Evolutionary conservation across 1,284 basidiomycete species (phyloP), one percentile per base, ranked within the genome.

Genomic region (Boletellus dicymbophilus): DNA sequence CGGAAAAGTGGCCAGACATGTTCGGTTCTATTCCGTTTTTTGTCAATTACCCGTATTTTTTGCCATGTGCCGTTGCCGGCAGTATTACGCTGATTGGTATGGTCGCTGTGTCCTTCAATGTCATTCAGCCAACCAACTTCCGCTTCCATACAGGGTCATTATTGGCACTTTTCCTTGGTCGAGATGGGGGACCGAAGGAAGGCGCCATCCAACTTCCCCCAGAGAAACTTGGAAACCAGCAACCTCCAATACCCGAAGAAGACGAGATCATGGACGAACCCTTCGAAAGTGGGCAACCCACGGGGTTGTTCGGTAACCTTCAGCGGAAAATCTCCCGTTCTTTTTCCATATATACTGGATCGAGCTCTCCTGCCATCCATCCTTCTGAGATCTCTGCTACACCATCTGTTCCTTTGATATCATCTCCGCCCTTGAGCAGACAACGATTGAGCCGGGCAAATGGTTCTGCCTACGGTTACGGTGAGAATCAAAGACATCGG

Each of bases 121-220:
- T 46, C 22, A 1, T 33, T 11, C 53, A 23, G 47, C 37, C 38
- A 38, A 31, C 54, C 54, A 26, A 48, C 25, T 20, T n/a, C n/a
- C n/a, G n/a, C n/a, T n/a, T n/a, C 26, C 9, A 3, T 34, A 27
- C 27, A 78, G 96, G 95, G 15, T 88, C 94, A 1, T 64, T 97
- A 42, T 76, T 99, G 23, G 85, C 88, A 1, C 84, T 95, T 52
- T 97, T 98, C 75, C 82, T 99, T 40, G 90, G 86, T 16, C 86
- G 81, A 56, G 94, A 99, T 65, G 95, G 93, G 49, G 94, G 95
- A 25, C 89, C 93, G 21, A 81, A 90, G 33, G 82, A 88, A 53
- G 93, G 93, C 10, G 80, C 84, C 1, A 95, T 98, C 57, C 84
- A 82, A 25, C 81, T 98, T 11, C 77, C 82, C 6, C 77, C 79